phyloP scores from a whole-genome alignment of 179 eudicot genomes.

The Spergularia azorica region DNA sequence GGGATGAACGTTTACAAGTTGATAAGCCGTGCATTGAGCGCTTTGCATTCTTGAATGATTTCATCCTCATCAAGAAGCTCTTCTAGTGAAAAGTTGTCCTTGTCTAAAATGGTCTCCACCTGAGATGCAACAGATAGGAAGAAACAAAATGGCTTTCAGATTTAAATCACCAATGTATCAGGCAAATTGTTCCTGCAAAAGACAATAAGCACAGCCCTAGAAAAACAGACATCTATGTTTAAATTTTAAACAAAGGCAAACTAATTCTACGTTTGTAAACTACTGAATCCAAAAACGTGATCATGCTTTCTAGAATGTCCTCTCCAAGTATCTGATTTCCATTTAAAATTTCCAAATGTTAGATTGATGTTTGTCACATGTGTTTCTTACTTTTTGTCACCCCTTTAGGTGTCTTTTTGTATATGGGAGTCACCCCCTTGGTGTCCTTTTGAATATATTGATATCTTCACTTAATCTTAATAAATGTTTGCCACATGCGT shows the following conservation, averaged over 20 bases:
- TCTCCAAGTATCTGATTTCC: neutral
- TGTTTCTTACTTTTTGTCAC: too few species aligned
- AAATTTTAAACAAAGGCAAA: neutral
- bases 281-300: neutral
- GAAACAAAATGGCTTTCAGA: constrained; percentile 5
- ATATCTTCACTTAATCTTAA: too few species aligned
- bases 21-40: constrained; percentile 84
- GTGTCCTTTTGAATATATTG: too few species aligned
- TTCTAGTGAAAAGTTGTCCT: constrained; percentile 83
- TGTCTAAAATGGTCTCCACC: constrained; percentile 94
- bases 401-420: too few species aligned
- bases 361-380: neutral
- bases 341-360: neutral
- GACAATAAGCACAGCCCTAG: neutral
- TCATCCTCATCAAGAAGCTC: constrained; percentile 95
- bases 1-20: constrained; percentile 54
- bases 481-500: too few species aligned
- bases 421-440: too few species aligned
- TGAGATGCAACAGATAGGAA: constrained; percentile 32
- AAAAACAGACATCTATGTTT: neutral
- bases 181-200: neutral
- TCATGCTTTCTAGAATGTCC: neutral
- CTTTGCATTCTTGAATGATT: constrained; percentile 94
- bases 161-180: neutral
- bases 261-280: neutral